A percentile compares a stretch with the other conserved stretches of the same genome.
Evolutionary conservation across 306 rosid genomes (phyloP).

Genomic region (Quillaja saponaria): DNA sequence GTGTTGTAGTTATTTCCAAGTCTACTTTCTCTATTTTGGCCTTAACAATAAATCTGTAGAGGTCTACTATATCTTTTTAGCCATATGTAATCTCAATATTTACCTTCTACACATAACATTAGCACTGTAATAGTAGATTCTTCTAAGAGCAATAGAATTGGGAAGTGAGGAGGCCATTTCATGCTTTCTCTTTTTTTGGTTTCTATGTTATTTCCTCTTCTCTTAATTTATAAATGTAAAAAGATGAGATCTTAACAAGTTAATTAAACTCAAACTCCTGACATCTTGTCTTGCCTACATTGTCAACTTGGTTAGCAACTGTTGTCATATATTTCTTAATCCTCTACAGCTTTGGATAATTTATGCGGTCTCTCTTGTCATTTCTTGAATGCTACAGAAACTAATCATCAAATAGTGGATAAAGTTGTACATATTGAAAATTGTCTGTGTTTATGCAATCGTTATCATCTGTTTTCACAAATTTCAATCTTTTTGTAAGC

Average conservation of each 20-base stretch:
- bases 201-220: too few species aligned
- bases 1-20: slow-evolving; percentile 11
- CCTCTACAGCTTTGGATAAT: slow-evolving; percentile 5
- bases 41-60: slow-evolving; percentile 20
- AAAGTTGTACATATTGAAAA: slow-evolving; percentile 16
- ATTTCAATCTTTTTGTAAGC: slow-evolving; percentile 12
- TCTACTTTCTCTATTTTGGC: slow-evolving; percentile 18
- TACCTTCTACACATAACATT: background rate
- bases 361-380: slow-evolving; percentile 11
- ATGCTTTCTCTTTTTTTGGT: background rate
- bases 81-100: background rate
- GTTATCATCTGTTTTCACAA: slow-evolving; percentile 13
- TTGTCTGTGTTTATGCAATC: slow-evolving; percentile 17
- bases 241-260: too few species aligned
- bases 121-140: background rate
- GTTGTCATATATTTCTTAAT: background rate
- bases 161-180: background rate
- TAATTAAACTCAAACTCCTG: too few species aligned
- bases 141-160: background rate
- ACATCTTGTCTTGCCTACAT: background rate
- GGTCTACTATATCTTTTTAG: slow-evolving; percentile 7
- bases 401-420: background rate
- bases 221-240: too few species aligned
- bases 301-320: background rate
- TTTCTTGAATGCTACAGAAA: background rate